A percentile compares a stretch with the other conserved stretches of the same genome.
Evolutionary conservation across 768 basidiomycete species (phyloP).

Genomic region (Suillus subluteus): DNA sequence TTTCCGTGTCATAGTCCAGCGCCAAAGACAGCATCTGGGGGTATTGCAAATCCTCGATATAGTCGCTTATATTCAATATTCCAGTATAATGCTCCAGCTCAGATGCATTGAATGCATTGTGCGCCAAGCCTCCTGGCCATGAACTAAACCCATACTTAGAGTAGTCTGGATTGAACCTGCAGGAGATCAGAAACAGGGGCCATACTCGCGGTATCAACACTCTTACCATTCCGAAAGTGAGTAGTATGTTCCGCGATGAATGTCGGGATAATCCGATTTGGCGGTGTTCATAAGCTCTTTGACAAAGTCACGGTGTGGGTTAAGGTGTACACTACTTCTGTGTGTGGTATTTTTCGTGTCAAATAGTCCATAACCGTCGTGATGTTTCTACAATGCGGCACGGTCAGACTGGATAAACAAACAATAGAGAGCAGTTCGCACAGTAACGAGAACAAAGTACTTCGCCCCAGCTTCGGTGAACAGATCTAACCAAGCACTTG

Average conservation of each 20-base stretch:
- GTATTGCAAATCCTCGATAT: constrained; percentile 52
- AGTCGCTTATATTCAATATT: constrained; percentile 50
- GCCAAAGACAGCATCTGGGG: constrained; percentile 56
- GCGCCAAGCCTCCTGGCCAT: constrained; percentile 60
- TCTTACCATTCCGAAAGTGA: constrained; percentile 57
- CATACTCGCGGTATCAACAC: background rate
- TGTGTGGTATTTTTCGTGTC: constrained; percentile 58
- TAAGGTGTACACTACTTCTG: constrained; percentile 50
- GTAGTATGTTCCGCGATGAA: constrained; percentile 61
- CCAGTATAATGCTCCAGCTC: constrained; percentile 60
- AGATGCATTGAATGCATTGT: constrained; percentile 50
- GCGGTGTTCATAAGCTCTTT: constrained; percentile 54
- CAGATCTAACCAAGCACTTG: constrained; percentile 56
- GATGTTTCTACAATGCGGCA: constrained; percentile 50
- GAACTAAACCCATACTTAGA: constrained; percentile 49
- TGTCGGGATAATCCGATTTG: constrained; percentile 49
- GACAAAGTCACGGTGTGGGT: constrained; percentile 55
- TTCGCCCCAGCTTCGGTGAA: constrained; percentile 61
- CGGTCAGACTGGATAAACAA: background rate
- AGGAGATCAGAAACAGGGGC: background rate
- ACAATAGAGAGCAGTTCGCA: constrained; percentile 24
- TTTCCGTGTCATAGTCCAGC: constrained; percentile 51
- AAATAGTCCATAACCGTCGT: constrained; percentile 62
- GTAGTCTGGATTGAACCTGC: constrained; percentile 59
- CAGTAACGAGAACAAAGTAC: constrained; percentile 62